Evolutionary conservation across 441 rosid species (phyloP), one percentile per base, ranked within the genome.

Genomic region (Erysimum cheiri): DNA sequence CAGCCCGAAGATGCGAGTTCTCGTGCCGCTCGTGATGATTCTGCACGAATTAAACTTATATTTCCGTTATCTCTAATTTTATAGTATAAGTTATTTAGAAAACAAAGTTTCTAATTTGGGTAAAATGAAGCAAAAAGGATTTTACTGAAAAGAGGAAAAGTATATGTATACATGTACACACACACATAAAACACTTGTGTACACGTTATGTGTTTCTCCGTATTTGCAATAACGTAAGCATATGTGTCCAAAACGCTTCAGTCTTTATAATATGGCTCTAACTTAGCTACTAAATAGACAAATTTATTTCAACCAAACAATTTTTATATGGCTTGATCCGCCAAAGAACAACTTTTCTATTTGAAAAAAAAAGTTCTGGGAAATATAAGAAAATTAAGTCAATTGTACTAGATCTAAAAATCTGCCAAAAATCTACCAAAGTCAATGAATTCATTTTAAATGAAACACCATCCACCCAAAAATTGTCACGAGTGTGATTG

Each of bases 1-100:
- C 98, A 0, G 75, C n/a, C 29, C 92, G 83, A 24, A 94, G 93
- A 73, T 87, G 90, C 8, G 89, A 78, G 81, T 94, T 94, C 53
- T 90, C 96, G 6, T 83, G 88, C 8, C 99, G 80, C 84, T 94
- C 99, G 44, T 87, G 91, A 49, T 94, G 99, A 19, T 90, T 88
- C 98, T 94, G 81, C 44, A 5, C 31, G 3, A 60, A 37, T 10
- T 4, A 39, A 26, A 14, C 15, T 24, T n/a, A 32, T 24, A 62
- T n/a, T 8, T 48, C 29, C 4, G 29, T 52, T 52, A 37, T 47
- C 54, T 41, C 36, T 24, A 28, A 3, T 32, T 14, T 71, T 26
- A 46, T 26, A 46, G 36, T 43, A 4, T 6, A 54, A 55, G 5
- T 52, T 22, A 47, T 24, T 12, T 36, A 17, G 26, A 37, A 57